A percentile compares a stretch with the other conserved stretches of the same genome.
Evolutionary conservation across 805 yeast species (phyloP).

Genomic region (Cyberlindnera maritima): DNA sequence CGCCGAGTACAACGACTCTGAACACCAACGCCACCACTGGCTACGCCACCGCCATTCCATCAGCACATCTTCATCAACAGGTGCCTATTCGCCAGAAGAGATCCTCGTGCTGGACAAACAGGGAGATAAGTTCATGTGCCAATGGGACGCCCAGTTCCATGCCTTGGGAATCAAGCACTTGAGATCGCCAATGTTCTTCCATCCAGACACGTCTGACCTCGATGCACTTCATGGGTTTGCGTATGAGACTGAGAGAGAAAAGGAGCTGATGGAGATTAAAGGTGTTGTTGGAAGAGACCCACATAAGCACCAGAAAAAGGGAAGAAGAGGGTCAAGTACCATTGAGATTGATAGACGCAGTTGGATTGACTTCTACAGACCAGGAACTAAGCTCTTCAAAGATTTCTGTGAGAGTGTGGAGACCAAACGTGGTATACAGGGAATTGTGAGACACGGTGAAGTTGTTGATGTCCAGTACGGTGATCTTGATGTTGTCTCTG

Average conservation of each 20-base stretch:
- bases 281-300: slow-evolving; percentile 42
- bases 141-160: slow-evolving; percentile 43
- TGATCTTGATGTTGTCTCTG: slow-evolving; percentile 8
- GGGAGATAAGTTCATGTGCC: slow-evolving; percentile 34
- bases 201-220: slow-evolving; percentile 42
- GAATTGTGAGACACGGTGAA: slow-evolving; percentile 32
- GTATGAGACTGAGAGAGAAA: slow-evolving; percentile 30
- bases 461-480: slow-evolving; percentile 35
- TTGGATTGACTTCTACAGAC: slow-evolving; percentile 43
- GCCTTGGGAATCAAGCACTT: slow-evolving; percentile 41
- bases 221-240: slow-evolving; percentile 45
- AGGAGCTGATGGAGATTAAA: slow-evolving; percentile 39
- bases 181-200: slow-evolving; percentile 48
- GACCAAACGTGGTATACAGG: slow-evolving; percentile 31
- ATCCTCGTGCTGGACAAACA: slow-evolving; percentile 37
- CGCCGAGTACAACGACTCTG: slow-evolving; percentile 43
- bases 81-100: slow-evolving; percentile 24
- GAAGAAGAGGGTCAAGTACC: neutral
- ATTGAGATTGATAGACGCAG: slow-evolving; percentile 39
- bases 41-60: slow-evolving; percentile 18
- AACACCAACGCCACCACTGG: slow-evolving; percentile 47
- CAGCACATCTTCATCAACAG: neutral
- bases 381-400: slow-evolving; percentile 37
- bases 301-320: slow-evolving; percentile 41
- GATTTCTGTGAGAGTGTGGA: slow-evolving; percentile 38